Evolutionary conservation across 495 filamentous ascomycete genomes (phyloP).

Genomic region (Lasiosphaeria hispida): DNA sequence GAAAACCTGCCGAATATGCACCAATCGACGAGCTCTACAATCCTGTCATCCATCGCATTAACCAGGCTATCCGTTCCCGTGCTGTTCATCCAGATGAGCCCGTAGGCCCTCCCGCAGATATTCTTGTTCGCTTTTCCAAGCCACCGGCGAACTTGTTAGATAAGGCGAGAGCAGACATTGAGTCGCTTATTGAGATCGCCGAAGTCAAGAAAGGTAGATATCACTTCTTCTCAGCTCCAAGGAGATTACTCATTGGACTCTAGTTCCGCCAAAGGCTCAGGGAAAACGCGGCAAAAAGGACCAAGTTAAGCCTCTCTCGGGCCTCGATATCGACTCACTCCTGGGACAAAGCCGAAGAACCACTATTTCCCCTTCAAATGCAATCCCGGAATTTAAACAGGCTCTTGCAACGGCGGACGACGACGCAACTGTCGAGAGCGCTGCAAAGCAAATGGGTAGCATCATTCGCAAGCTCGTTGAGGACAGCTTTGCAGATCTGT

Average conservation of each 20-base stretch:
- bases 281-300: slow-evolving; percentile 68
- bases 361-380: slow-evolving; percentile 73
- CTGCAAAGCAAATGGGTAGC: slow-evolving; percentile 67
- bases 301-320: slow-evolving; percentile 80
- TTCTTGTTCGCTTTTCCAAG: slow-evolving; percentile 70
- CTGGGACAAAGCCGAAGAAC: slow-evolving; percentile 53
- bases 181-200: slow-evolving; percentile 63
- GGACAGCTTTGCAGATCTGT: slow-evolving; percentile 69
- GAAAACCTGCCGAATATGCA: slow-evolving; percentile 68
- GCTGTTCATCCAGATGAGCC: slow-evolving; percentile 71
- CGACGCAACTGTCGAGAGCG: slow-evolving; percentile 60
- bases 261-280: slow-evolving; percentile 82
- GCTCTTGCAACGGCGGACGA: slow-evolving; percentile 62
- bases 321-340: slow-evolving; percentile 79
- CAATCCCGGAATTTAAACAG: slow-evolving; percentile 91
- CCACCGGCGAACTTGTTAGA: slow-evolving; percentile 66
- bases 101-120: slow-evolving; percentile 62
- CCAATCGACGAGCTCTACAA: slow-evolving; percentile 82
- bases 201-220: slow-evolving; percentile 82
- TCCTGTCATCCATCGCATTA: slow-evolving; percentile 88
- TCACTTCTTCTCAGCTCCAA: not conserved
- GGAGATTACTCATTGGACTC: slow-evolving; percentile 25
- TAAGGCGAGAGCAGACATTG: slow-evolving; percentile 54
- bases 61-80: slow-evolving; percentile 77
- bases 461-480: slow-evolving; percentile 69